Percentiles rank a stretch among this genome's conserved stretches.
phyloP scores from a whole-genome alignment of 495 filamentous ascomycete species.

The Sordaria brevicollis region DNA sequence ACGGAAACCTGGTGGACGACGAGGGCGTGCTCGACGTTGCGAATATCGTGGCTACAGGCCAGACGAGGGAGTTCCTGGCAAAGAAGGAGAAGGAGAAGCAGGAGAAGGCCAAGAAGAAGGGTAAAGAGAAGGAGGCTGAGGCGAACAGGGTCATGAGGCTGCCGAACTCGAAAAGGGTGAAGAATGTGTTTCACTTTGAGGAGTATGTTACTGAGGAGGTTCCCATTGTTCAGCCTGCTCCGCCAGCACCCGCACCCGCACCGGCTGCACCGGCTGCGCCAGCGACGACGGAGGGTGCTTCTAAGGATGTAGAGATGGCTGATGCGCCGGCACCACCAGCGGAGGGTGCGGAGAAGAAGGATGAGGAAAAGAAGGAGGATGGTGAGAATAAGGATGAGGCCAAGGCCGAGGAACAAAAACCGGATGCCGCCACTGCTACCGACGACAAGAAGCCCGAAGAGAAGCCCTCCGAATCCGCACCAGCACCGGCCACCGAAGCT shows the following conservation, averaged over 20 bases:
- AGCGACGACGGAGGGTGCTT: slow-evolving; percentile 9
- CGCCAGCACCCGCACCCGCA: slow-evolving; percentile 16
- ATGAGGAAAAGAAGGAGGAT: not conserved
- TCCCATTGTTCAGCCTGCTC: slow-evolving; percentile 25
- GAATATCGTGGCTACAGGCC: slow-evolving; percentile 81
- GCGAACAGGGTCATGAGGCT: slow-evolving; percentile 48
- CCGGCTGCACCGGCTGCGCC: not conserved
- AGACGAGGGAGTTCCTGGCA: slow-evolving; percentile 84
- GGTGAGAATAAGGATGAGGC: not conserved
- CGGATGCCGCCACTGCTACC: not conserved
- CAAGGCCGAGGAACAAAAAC: not conserved
- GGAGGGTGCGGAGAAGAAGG: not conserved
- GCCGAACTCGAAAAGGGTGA: slow-evolving; percentile 72
- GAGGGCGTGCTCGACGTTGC: slow-evolving; percentile 92
- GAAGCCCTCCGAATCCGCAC: not conserved
- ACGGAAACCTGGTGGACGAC: slow-evolving; percentile 42
- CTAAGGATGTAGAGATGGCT: slow-evolving; percentile 15
- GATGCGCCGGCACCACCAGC: slow-evolving; percentile 5
- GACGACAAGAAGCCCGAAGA: not conserved
- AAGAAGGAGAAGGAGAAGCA: slow-evolving; percentile 86
- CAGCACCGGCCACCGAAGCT: not conserved
- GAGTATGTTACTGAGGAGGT: slow-evolving; percentile 60
- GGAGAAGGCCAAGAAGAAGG: slow-evolving; percentile 47
- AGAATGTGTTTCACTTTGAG: slow-evolving; percentile 72
- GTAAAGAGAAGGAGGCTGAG: slow-evolving; percentile 49